Base-by-base conservation (phyloP, 441 rosid genomes). In the Pelargonium australe region DNA sequence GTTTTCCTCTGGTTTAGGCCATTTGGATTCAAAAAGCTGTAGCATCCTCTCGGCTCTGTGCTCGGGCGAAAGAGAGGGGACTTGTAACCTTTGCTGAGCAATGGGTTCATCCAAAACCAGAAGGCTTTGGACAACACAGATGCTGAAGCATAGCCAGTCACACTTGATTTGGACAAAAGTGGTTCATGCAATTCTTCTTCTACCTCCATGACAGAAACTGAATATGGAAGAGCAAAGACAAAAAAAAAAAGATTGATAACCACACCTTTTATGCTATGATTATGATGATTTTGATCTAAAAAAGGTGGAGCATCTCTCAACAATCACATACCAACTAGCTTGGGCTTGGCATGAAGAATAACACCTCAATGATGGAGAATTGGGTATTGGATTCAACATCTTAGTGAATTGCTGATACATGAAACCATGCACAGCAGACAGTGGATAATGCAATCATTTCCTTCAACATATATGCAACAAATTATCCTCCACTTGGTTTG, bases 31-130 rank as follows among this genome's bases (percentile, higher is more conserved):
- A 70, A 77, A 85, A 82, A 49, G 90, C 90, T 73, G 80, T 9
- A 61, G n/a, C 61, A 55, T 55, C 19, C 4, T 55, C 25, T 77
- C 51, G 43, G 96, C 92, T 72, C 84, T 90, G 73, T 91, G 93
- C 60, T 89, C 87, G 0, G 83, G 78, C 68, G 80, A 78, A 12
- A 90, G 79, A 45, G 78, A 77, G 25, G 93, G 73, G 78, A 91
- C 25, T 76, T 76, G 85, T 77, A 81, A 40, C 97, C 98, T 70
- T 78, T 65, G 0, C 82, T 73, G 66, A 93, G 92, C 79, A 93
- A 78, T 57, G 87, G 81, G 80, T 83, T 85, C 62, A 89, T 81
- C 96, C 98, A 93, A 49, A 55, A 1, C 99, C 95, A 94, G 67
- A 94, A 94, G 64, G 87, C 77, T 71, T 83, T 91, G 2, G 96